Evolutionary conservation across 2,329 filamentous ascomycete genomes (phyloP).

Genomic region (Dactylellina sp.): DNA sequence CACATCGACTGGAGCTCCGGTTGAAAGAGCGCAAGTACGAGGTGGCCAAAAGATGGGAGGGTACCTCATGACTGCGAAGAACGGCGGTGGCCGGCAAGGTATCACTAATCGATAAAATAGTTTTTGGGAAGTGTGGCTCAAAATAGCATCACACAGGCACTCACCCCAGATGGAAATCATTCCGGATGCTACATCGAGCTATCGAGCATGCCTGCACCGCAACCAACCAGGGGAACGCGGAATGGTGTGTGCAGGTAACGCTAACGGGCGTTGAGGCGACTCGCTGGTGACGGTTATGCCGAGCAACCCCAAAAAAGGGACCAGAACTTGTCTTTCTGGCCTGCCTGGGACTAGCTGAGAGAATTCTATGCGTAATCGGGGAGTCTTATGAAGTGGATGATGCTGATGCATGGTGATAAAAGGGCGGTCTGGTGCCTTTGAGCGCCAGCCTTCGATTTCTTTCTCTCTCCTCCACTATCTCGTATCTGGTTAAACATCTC

Average conservation of each 20-base stretch:
- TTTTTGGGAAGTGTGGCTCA: conserved; percentile 5
- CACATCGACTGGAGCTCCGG: conserved; percentile 33
- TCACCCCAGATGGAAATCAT: conserved; percentile 38
- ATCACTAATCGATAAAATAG: conserved; percentile 47
- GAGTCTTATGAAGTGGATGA: neutral
- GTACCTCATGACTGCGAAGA: conserved; percentile 41
- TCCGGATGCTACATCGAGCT: conserved; percentile 50
- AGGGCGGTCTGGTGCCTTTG: neutral
- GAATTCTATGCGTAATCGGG: neutral
- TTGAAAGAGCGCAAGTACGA: neutral
- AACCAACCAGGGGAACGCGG: conserved; percentile 28
- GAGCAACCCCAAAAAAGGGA: conserved; percentile 1
- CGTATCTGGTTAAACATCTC: conserved; percentile 33
- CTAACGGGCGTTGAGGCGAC: conserved; percentile 18
- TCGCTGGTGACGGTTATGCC: conserved; percentile 27
- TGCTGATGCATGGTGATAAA: conserved; percentile 7
- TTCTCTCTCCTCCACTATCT: neutral
- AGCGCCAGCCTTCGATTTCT: neutral
- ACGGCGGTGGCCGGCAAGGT: conserved; percentile 32
- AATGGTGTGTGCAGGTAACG: conserved; percentile 22
- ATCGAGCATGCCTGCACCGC: conserved; percentile 34
- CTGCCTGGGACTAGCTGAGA: neutral
- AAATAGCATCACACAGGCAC: conserved; percentile 44
- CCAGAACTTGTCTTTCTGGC: neutral
- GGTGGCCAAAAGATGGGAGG: conserved; percentile 36